Percentiles rank a stretch among this genome's conserved stretches.
phyloP scores from a whole-genome alignment of 495 filamentous ascomycete genomes.

The Aspergillus coremiiformis region DNA sequence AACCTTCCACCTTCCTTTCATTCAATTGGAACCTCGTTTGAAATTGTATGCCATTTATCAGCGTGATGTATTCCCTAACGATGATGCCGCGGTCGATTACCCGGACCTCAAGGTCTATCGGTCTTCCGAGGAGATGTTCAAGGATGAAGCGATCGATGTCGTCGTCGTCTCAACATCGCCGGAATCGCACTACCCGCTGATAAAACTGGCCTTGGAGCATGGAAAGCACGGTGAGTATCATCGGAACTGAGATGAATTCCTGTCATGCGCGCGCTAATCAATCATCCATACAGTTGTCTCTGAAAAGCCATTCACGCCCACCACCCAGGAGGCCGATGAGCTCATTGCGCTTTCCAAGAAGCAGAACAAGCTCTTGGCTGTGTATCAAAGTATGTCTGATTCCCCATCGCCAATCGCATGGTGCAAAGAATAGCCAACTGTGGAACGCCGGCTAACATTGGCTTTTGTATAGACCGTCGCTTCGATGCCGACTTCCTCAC shows the following conservation, averaged over 20 bases:
- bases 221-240: slow-evolving; percentile 60
- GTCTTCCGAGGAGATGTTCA: slow-evolving; percentile 52
- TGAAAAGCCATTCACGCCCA: slow-evolving; percentile 85
- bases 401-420: neutral
- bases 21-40: slow-evolving; percentile 55
- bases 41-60: slow-evolving; percentile 74
- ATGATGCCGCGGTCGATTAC: slow-evolving; percentile 61
- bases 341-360: slow-evolving; percentile 59
- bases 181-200: slow-evolving; percentile 61
- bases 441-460: slow-evolving; percentile 3
- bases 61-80: slow-evolving; percentile 56
- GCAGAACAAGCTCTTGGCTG: slow-evolving; percentile 56
- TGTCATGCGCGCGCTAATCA: neutral
- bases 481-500: slow-evolving; percentile 84
- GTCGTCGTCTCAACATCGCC: slow-evolving; percentile 72
- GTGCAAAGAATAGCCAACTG: neutral
- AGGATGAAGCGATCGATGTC: slow-evolving; percentile 59
- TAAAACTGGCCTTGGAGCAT: slow-evolving; percentile 57
- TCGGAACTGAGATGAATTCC: neutral
- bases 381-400: slow-evolving; percentile 66
- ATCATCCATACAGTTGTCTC: slow-evolving; percentile 50
- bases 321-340: slow-evolving; percentile 59
- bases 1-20: slow-evolving; percentile 85
- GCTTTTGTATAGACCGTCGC: slow-evolving; percentile 50
- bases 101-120: slow-evolving; percentile 58